Evolutionary conservation across 441 rosid species (phyloP).

Genomic region (Populus tomentosa): DNA sequence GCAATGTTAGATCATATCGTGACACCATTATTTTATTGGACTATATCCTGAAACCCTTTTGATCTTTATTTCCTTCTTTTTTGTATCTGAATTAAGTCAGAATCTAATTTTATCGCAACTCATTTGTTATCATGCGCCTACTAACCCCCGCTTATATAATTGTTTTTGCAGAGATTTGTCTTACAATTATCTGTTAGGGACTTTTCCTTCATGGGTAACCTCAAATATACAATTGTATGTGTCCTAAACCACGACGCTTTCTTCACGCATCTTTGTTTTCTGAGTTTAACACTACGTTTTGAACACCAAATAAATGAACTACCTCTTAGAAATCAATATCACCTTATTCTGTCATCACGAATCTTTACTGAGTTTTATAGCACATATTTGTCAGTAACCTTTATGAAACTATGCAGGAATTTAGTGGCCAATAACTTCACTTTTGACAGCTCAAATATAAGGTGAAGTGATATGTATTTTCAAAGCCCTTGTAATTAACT

Average conservation of each 20-base stretch:
- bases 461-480: conserved; percentile 3
- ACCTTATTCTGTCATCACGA: not conserved
- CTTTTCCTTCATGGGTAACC: conserved; percentile 28
- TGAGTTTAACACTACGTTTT: not conserved
- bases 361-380: not conserved
- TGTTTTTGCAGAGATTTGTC: conserved; percentile 31
- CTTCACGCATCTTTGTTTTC: conserved; percentile 1
- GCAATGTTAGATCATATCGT: not conserved
- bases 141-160: not conserved
- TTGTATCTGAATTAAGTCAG: not conserved
- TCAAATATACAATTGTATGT: conserved; percentile 27
- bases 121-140: not conserved
- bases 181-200: conserved; percentile 30
- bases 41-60: not conserved
- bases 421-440: conserved; percentile 24
- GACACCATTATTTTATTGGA: not conserved
- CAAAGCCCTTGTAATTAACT: not conserved
- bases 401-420: conserved; percentile 19
- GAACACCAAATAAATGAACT: not conserved
- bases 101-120: not conserved
- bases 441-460: conserved; percentile 24
- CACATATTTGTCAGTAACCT: not conserved
- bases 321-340: not conserved
- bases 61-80: not conserved
- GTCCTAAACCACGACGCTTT: not conserved